Evolutionary conservation across 2,329 filamentous ascomycete genomes (phyloP), one percentile per base, ranked within the genome.

Genomic region (Arthrocladium fulminans): DNA sequence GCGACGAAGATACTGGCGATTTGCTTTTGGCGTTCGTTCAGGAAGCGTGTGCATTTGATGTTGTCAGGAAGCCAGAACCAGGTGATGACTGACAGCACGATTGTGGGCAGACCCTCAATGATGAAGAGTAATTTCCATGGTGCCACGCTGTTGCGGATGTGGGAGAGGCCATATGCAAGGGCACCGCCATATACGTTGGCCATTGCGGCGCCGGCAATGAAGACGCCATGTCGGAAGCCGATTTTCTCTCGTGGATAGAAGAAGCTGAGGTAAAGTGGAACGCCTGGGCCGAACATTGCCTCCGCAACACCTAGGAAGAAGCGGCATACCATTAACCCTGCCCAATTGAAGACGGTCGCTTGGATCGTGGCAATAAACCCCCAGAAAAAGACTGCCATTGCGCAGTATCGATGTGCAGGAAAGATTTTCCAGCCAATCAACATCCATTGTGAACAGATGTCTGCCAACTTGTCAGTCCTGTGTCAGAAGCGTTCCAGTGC

Each of bases 161-260:
- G 75, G 7, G 79, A 80, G 60, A 86, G 83, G 3, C 74, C 78
- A 50, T 80, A 83, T 1, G 80, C 80, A 4, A 83, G 67, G 2
- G 79, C 80, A 2, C 81, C 81, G 0, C 87, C 86, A 61, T 94
- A 89, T 1, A 81, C 83, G 35, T 86, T 92, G 1, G 88, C 87
- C 3, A 94, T 73, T 1, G 82, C 81, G 0, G 81, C 80, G 0
- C 69, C 68, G 17, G 70, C 68, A 10, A 74, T 55, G 53, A 80
- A 81, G 19, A 81, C 60, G 2, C 76, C 77, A 45, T 72, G 73
- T 2, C 77, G 67, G 24, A 79, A 65, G 25, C 77, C 77, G 10
- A 80, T 63, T 54, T 77, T 75, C 29, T 75, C 67, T 12, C 78
- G 67, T 6, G 75, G 69, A 57, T 81, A 83, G 65, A 81, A 79